Evolutionary conservation across 139 green algal genomes (phyloP).

Genomic region (Closterium sp.): DNA sequence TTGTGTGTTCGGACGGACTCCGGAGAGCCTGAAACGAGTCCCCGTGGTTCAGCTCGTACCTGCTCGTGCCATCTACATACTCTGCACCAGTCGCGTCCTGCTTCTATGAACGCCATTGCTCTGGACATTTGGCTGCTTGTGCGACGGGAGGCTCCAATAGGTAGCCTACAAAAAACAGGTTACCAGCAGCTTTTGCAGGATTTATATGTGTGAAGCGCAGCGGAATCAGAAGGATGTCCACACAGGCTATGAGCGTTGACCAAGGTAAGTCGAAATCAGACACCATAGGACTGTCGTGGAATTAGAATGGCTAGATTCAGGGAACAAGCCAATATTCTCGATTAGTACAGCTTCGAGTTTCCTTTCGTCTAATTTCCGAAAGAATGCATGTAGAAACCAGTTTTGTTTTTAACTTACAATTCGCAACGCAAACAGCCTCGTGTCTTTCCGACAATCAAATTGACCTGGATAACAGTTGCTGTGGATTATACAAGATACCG

Average conservation of each 20-base stretch:
- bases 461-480: too few species aligned
- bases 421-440: too few species aligned
- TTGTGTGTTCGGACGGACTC: too few species aligned
- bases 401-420: too few species aligned
- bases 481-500: too few species aligned
- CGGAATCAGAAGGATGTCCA: neutral
- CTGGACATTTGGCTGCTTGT: neutral
- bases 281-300: neutral
- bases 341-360: neutral
- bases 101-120: neutral
- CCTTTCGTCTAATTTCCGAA: neutral
- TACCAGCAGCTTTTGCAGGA: neutral
- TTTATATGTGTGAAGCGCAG: neutral
- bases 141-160: neutral
- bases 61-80: neutral
- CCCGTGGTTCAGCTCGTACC: too few species aligned
- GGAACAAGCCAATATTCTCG: neutral
- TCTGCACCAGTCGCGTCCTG: neutral
- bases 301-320: neutral
- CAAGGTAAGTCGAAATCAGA: neutral
- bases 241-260: too few species aligned
- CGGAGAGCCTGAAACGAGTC: too few species aligned
- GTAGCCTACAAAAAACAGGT: neutral
- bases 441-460: neutral
- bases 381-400: too few species aligned